Base-by-base conservation (phyloP, 495 filamentous ascomycete genomes). In the Cercophora samala region DNA sequence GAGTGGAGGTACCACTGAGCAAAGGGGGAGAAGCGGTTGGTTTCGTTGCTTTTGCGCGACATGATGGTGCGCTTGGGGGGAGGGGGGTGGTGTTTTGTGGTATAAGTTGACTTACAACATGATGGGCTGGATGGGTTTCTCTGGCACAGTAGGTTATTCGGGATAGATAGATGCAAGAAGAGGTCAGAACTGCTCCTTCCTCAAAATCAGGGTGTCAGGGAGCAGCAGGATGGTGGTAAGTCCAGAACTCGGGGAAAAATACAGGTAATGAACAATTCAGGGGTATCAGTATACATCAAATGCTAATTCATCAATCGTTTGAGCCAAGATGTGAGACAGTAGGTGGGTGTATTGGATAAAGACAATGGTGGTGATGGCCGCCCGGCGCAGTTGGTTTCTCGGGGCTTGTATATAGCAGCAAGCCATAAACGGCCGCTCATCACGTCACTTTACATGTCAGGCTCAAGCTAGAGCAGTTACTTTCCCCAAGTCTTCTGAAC, bases 41-140 rank as follows among this genome's bases (percentile, higher is more conserved):
- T 59, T 17, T 73, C 73, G 46, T 37, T 64, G 71, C 74, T 72
- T 56, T 62, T 61, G 64, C 65, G 71, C 22, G 74, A 67, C 75
- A 77, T 77, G 62, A 56, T 70, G n/a, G 25, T 66, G 29, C 29
- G 3, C 29, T 32, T n/a, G n/a, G n/a, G n/a, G n/a, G n/a, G n/a
- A n/a, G n/a, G n/a, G 46, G 15, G 62, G 51, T 59, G 51, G 25
- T 46, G 32, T n/a, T 53, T 53, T 51, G 24, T 56, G 59, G 19
- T 46, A 32, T 64, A 53, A 29, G n/a, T 19, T 19, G 62, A 64
- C 15, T 53, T 65, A 54, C 46, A 68, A 64, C 37, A 32, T 56
- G 53, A 58, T 46, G n/a, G 58, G 63, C 32, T 55, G n/a, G n/a
- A n/a, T n/a, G n/a, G n/a, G n/a, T n/a, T n/a, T n/a, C n/a, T n/a